Conservation (phyloP, 2,329 filamentous ascomycete species). For the Colletotrichum paranaense region DNA sequence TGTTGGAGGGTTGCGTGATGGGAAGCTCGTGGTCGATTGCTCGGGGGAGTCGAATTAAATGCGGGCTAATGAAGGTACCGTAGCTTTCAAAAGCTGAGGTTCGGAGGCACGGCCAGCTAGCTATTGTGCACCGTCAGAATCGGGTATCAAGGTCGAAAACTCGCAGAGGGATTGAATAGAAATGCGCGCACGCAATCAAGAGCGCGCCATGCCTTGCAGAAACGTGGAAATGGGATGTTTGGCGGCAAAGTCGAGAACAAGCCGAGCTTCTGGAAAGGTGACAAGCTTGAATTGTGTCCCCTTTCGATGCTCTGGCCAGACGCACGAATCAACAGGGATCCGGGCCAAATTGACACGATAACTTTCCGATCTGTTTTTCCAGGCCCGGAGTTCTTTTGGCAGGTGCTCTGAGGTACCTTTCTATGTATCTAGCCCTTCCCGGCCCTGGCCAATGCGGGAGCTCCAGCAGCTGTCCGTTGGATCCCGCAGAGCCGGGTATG, state of each 20-base stretch:
- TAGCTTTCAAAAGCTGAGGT: conserved; percentile 12
- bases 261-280: conserved; percentile 13
- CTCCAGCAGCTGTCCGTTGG: not conserved
- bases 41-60: conserved; percentile 14
- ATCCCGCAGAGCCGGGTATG: not conserved
- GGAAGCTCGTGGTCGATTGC: not conserved
- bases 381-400: not conserved
- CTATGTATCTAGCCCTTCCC: too few relatives aligned
- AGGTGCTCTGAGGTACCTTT: not conserved
- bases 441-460: conserved; percentile 10
- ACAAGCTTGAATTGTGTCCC: conserved; percentile 32
- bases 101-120: conserved; percentile 1
- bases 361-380: conserved; percentile 38
- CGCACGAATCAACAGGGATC: conserved; percentile 31
- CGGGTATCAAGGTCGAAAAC: not conserved
- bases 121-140: conserved; percentile 19
- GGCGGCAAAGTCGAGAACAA: conserved; percentile 1
- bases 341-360: conserved; percentile 38
- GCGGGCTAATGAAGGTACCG: conserved; percentile 1
- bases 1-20: conserved; percentile 7
- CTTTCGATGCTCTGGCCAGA: conserved; percentile 20
- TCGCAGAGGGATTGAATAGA: conserved; percentile 1
- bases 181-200: conserved; percentile 26
- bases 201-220: conserved; percentile 29
- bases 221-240: not conserved